These are phyloP conservation scores for Eucalyptus globulus DNA, from an alignment of 345 rosid species.

Conservation along the genomic window DNA sequence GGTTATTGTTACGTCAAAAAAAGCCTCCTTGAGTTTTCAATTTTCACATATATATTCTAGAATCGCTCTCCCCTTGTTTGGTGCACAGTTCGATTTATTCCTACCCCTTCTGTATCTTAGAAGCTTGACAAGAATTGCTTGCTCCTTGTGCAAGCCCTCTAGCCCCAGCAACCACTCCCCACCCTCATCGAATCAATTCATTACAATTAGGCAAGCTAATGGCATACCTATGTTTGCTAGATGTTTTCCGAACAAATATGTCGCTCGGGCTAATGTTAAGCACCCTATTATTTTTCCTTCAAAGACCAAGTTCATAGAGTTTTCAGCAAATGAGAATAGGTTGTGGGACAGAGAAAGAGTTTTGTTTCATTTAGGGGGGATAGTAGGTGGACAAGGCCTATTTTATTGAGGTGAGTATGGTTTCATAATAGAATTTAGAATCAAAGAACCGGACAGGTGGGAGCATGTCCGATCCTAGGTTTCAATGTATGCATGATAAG, in stretches of 20 bases:
- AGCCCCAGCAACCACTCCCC: rapidly evolving
- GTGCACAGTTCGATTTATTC: rapidly evolving
- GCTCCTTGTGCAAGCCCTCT: no score
- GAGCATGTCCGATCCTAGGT: no score
- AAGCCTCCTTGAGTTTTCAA: rapidly evolving
- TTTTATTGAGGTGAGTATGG: rapidly evolving
- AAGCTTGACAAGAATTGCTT: rapidly evolving
- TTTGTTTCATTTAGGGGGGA: not conserved
- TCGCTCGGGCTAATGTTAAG: not conserved
- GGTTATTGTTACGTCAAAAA: no score
- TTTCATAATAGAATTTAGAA: rapidly evolving
- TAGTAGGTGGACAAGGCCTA: not conserved
- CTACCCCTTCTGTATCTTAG: no score
- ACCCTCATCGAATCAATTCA: rapidly evolving
- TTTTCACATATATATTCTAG: no score
- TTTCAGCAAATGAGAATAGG: not conserved
- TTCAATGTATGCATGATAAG: no score
- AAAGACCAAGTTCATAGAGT: not conserved
- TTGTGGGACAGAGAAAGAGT: not conserved
- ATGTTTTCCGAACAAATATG: not conserved
- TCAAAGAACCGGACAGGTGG: rapidly evolving
- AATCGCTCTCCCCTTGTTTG: rapidly evolving
- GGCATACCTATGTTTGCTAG: not conserved
- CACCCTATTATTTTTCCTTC: not conserved
- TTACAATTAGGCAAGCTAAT: no score